Evolutionary conservation across 1,139 yeast species (phyloP).

Genomic region (Pichia sp.): DNA sequence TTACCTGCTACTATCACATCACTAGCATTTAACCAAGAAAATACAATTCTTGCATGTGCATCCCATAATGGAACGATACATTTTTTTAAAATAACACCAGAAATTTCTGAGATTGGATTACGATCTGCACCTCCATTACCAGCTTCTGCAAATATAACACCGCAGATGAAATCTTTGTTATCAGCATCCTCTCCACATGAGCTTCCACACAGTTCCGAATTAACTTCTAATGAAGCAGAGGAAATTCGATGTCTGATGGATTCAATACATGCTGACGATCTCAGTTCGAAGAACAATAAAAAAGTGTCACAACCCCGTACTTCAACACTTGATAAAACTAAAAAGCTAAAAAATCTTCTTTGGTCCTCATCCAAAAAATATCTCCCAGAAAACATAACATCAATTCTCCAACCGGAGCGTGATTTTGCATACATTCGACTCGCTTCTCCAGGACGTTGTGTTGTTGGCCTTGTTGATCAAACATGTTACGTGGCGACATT

Average conservation of each 20-base stretch:
- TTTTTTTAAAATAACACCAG: constrained; percentile 41
- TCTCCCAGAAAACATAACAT: constrained; percentile 27
- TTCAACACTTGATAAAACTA: constrained; percentile 3
- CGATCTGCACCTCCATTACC: not conserved
- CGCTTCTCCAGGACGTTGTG: constrained; percentile 16
- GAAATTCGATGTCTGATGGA: constrained; percentile 1
- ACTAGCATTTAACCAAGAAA: constrained; percentile 47
- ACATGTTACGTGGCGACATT: constrained; percentile 23
- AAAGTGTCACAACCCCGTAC: not conserved
- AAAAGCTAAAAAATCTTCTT: not conserved
- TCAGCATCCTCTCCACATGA: not conserved
- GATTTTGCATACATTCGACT: constrained; percentile 34
- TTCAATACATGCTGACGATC: not conserved
- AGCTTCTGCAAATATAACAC: not conserved
- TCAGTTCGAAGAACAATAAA: not conserved
- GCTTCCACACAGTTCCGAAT: not conserved
- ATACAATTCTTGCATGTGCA: constrained; percentile 53
- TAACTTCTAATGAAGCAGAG: constrained; percentile 1
- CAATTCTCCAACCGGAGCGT: constrained; percentile 35
- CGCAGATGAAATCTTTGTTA: no score
- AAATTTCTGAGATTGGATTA: constrained; percentile 12
- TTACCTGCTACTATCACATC: constrained; percentile 52
- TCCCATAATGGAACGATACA: constrained; percentile 68
- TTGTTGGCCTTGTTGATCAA: constrained; percentile 21
- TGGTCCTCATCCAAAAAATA: constrained; percentile 26